Percentiles rank a stretch among this genome's conserved stretches.
phyloP scores from a whole-genome alignment of 352 stramenopile species.

The Peronospora tabacina region DNA sequence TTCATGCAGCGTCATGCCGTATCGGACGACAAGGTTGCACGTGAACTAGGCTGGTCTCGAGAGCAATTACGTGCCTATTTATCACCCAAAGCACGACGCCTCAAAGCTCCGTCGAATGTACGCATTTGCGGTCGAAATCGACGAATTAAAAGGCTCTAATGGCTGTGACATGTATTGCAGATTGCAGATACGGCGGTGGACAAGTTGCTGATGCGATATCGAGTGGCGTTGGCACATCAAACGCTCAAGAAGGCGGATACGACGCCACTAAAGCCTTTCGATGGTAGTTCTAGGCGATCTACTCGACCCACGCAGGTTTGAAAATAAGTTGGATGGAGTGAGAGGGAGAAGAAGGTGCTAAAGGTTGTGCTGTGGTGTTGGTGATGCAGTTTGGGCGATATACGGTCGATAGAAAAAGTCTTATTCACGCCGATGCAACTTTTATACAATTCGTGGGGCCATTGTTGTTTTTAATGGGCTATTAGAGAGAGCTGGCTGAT shows the following conservation, averaged over 20 bases:
- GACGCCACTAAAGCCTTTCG: conserved; percentile 31
- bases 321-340: no score
- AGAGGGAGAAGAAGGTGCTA: not conserved
- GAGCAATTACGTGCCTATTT: no score
- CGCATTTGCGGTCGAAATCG: not conserved
- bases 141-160: not conserved
- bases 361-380: conserved; percentile 15
- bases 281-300: conserved; percentile 33
- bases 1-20: conserved; percentile 59
- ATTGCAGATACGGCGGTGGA: conserved; percentile 52
- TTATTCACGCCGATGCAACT: conserved; percentile 33
- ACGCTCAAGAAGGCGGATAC: conserved; percentile 22
- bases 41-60: conserved; percentile 34
- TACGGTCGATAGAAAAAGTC: conserved; percentile 28
- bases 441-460: conserved; percentile 27
- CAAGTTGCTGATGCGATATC: conserved; percentile 55
- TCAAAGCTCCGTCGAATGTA: conserved; percentile 16
- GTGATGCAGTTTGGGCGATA: conserved; percentile 34
- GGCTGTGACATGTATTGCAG: conserved; percentile 14
- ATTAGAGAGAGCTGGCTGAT: not conserved
- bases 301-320: conserved; percentile 35
- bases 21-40: conserved; percentile 33
- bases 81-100: no score
- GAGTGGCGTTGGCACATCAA: conserved; percentile 38
- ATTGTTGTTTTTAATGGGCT: not conserved